These are phyloP conservation scores for Boletus tylopilopsis DNA, from an alignment of 768 basidiomycete genomes.

Conservation along the genomic window DNA sequence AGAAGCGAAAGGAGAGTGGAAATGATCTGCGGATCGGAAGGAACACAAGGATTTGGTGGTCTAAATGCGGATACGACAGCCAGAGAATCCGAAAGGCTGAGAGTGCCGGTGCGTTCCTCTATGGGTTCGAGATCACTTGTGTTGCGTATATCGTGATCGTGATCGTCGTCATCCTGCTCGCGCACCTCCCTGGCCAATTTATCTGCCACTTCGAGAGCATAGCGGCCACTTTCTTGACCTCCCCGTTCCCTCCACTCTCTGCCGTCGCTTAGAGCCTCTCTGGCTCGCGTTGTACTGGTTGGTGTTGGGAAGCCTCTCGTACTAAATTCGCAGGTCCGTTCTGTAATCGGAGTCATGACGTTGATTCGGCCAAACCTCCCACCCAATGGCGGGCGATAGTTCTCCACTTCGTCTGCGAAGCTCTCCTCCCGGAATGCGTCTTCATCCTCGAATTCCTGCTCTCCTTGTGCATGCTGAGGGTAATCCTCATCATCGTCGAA, in stretches of 20 bases:
- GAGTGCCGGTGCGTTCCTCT: slow-evolving; percentile 59
- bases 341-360: slow-evolving; percentile 97
- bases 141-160: slow-evolving; percentile 7
- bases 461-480: slow-evolving; percentile 9
- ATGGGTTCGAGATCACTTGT: slow-evolving; percentile 27
- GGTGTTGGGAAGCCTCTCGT: slow-evolving; percentile 43
- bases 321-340: slow-evolving; percentile 86
- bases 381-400: slow-evolving; percentile 49
- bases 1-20: slow-evolving; percentile 60
- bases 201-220: slow-evolving; percentile 55
- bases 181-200: slow-evolving; percentile 50
- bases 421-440: slow-evolving; percentile 28
- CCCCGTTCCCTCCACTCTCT: slow-evolving; percentile 15
- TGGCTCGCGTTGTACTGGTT: slow-evolving; percentile 46
- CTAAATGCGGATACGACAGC: slow-evolving; percentile 60
- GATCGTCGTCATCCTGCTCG: slow-evolving; percentile 22
- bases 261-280: slow-evolving; percentile 30
- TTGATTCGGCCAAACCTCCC: slow-evolving; percentile 80
- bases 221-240: slow-evolving; percentile 33
- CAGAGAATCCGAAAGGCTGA: slow-evolving; percentile 64
- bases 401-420: slow-evolving; percentile 27
- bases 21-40: slow-evolving; percentile 67
- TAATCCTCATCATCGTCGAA: slow-evolving; percentile 30
- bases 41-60: slow-evolving; percentile 86
- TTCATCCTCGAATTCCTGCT: slow-evolving; percentile 18